Conservation (phyloP, 768 basidiomycete species). For the Boletus bicolor region DNA sequence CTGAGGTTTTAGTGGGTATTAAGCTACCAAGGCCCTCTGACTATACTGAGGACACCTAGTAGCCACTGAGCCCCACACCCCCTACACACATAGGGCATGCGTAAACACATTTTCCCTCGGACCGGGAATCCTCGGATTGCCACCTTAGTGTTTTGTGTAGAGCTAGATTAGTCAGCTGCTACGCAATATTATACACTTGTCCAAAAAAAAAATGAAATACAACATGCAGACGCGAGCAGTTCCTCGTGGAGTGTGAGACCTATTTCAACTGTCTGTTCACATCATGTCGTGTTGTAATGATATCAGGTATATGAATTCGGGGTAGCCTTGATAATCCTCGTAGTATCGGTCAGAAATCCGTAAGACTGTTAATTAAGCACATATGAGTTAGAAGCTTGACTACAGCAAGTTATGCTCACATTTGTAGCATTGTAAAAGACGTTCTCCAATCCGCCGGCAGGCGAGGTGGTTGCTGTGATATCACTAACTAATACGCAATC, state of each 20-base stretch:
- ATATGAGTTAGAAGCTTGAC: not conserved
- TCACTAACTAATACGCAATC: slow-evolving; percentile 59
- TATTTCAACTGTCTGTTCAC: not conserved
- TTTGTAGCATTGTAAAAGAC: slow-evolving; percentile 55
- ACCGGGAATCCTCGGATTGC: no score
- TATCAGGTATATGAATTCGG: not conserved
- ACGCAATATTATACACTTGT: no score
- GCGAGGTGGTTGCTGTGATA: slow-evolving; percentile 61
- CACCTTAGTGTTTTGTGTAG: no score
- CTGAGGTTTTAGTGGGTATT: no score
- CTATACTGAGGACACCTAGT: no score
- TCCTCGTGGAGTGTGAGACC: not conserved
- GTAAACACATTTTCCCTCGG: no score
- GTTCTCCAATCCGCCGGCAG: slow-evolving; percentile 53
- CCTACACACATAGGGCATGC: no score
- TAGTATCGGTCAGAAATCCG: slow-evolving; percentile 46
- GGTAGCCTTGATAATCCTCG: slow-evolving; percentile 26
- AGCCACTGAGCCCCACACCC: no score
- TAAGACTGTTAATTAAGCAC: slow-evolving; percentile 37
- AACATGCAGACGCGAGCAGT: not conserved
- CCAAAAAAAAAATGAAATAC: no score
- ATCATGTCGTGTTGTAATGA: not conserved
- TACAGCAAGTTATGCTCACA: slow-evolving; percentile 34
- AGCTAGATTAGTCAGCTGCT: no score
- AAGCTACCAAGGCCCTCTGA: no score